Evolutionary conservation across 306 rosid genomes (phyloP), one percentile per base, ranked within the genome.

Genomic region (Ormosia semicastrata): DNA sequence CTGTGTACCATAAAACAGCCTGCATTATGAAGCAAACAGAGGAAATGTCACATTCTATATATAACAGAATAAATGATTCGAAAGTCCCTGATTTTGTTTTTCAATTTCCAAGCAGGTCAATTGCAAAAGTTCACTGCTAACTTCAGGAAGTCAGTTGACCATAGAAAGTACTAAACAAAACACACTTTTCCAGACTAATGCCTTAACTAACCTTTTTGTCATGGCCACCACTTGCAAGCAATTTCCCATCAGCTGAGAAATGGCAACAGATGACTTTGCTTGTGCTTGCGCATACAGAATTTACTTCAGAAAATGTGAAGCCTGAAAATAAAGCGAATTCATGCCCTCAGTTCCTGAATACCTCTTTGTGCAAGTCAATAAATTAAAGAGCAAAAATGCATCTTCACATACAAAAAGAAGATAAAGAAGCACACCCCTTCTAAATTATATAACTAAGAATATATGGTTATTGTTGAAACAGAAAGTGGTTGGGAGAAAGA

Each of bases 191-290:
- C 58, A 58, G 41, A 49, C 14, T 12, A 58, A 15, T 44, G 76
- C 54, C 15, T 49, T 3, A 41, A 71, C 90, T 75, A 80, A 92
- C 99, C 94, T 93, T 96, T 84, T 96, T 96, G 83, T 96, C 99
- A 82, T 93, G 99, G 68, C 99, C 98, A 60, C 99, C 99, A 60
- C 97, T 96, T 52, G 98, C 94, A 75, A 96, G 93, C 86, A 96
- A 88, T 82, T 96, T 96, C 73, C 99, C 99, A 82, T 96, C 99
- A 2, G 98, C 89, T 40, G 99, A 96, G 81, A 96, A 93, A 87
- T 96, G 99, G 85, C 90, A 93, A 74, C 94, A 91, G 49, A 87
- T 58, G 44, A 96, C 97, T 89, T 96, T 96, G 85, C 67, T 89
- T 59, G 87, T 13, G 88, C 99, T 93, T 71, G 99, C 97, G 71